phyloP scores from a whole-genome alignment of 1,284 basidiomycete species.

The Cryptococcus sp. region DNA sequence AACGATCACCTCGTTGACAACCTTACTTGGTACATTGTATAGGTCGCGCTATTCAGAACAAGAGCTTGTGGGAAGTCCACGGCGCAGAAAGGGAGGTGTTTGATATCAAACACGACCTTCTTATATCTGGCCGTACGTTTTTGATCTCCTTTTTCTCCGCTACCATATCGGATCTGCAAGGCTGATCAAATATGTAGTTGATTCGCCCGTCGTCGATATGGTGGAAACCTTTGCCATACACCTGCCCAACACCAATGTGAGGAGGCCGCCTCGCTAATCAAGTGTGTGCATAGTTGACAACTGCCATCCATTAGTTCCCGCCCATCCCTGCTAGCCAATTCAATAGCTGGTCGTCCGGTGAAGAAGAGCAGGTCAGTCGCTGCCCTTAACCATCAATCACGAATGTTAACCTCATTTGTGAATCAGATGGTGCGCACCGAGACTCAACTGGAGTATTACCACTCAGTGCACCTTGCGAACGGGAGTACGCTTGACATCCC shows the following conservation, averaged over 20 bases:
- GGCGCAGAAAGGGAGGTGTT: neutral
- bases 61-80: neutral
- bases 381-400: neutral
- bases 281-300: neutral
- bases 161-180: neutral
- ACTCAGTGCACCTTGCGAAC: constrained; percentile 16
- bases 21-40: too few relatives aligned
- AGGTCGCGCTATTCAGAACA: neutral
- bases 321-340: constrained; percentile 15
- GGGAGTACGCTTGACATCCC: constrained; percentile 27
- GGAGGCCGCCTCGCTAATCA: neutral
- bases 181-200: neutral
- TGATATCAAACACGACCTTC: neutral
- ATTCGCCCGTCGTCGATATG: constrained; percentile 4
- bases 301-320: too few relatives aligned
- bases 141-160: too few relatives aligned
- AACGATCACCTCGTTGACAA: too few relatives aligned
- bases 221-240: constrained; percentile 23
- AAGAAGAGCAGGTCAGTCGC: constrained; percentile 13
- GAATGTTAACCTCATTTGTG: neutral
- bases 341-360: neutral
- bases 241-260: constrained; percentile 33
- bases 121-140: too few relatives aligned
- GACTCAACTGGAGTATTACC: constrained; percentile 30
- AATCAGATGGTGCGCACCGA: constrained; percentile 20